phyloP scores from a whole-genome alignment of 257 asterid genomes.

The Knoxia roxburghii region DNA sequence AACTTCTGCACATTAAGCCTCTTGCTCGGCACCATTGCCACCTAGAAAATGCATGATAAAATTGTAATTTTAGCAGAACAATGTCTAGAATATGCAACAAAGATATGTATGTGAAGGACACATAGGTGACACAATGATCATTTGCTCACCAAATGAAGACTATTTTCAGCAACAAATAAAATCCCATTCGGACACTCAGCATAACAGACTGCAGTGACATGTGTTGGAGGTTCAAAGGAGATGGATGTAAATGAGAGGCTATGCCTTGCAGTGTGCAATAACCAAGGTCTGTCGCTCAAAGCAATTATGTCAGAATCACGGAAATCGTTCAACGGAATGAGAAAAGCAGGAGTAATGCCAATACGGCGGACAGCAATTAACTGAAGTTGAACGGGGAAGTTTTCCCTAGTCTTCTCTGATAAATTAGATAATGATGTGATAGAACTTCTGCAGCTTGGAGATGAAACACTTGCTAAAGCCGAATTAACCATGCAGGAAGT shows the following conservation, averaged over 20 bases:
- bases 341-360: conserved; percentile 90
- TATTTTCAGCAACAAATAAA: conserved; percentile 87
- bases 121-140: neutral
- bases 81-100: neutral
- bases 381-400: conserved; percentile 59
- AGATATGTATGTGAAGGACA: too few relatives aligned
- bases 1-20: conserved; percentile 97
- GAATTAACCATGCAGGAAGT: conserved; percentile 38
- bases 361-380: conserved; percentile 93
- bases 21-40: conserved; percentile 96
- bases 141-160: conserved; percentile 85
- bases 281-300: conserved; percentile 99
- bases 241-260: conserved; percentile 91
- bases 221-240: conserved; percentile 93
- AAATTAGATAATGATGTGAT: conserved; percentile 26
- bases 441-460: conserved; percentile 34
- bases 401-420: conserved; percentile 41
- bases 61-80: neutral
- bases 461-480: conserved; percentile 23
- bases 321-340: conserved; percentile 77
- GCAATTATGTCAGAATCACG: conserved; percentile 83
- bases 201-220: conserved; percentile 91
- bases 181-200: conserved; percentile 85
- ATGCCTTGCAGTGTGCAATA: conserved; percentile 91
- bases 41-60: conserved; percentile 41